Conservation (phyloP, 495 filamentous ascomycete species). For the Neurospora sp. region DNA sequence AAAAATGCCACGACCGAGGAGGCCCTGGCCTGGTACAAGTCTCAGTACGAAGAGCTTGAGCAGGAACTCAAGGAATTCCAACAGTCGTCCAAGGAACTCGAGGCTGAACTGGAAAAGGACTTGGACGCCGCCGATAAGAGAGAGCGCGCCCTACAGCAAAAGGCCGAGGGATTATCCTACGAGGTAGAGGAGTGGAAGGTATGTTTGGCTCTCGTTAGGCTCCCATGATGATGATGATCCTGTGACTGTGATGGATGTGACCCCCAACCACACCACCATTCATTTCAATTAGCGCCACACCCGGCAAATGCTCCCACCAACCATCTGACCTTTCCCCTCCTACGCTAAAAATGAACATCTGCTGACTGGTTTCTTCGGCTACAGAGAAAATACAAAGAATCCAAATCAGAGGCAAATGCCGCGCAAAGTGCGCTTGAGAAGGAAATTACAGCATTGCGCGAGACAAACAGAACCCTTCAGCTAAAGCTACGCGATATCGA, state of each 20-base stretch:
- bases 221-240: slow-evolving; percentile 6
- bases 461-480: slow-evolving; percentile 69
- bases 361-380: background rate
- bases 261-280: background rate
- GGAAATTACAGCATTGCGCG: slow-evolving; percentile 85
- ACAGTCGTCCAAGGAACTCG: slow-evolving; percentile 82
- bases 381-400: slow-evolving; percentile 92
- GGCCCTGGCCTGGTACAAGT: slow-evolving; percentile 84
- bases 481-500: slow-evolving; percentile 86
- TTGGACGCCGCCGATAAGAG: slow-evolving; percentile 90
- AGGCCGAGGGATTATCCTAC: slow-evolving; percentile 71
- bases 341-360: background rate
- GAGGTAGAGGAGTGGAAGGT: slow-evolving; percentile 99
- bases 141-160: slow-evolving; percentile 75
- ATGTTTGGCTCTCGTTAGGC: slow-evolving; percentile 17
- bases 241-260: background rate
- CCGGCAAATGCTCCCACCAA: slow-evolving; percentile 2
- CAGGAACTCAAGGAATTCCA: slow-evolving; percentile 91
- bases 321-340: background rate
- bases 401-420: slow-evolving; percentile 71
- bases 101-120: slow-evolving; percentile 92
- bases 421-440: slow-evolving; percentile 87
- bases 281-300: background rate
- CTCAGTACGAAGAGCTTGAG: slow-evolving; percentile 89
- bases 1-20: slow-evolving; percentile 46